phyloP scores from a whole-genome alignment of 2,329 filamentous ascomycete genomes.

The Pseudocercospora macadamiae region DNA sequence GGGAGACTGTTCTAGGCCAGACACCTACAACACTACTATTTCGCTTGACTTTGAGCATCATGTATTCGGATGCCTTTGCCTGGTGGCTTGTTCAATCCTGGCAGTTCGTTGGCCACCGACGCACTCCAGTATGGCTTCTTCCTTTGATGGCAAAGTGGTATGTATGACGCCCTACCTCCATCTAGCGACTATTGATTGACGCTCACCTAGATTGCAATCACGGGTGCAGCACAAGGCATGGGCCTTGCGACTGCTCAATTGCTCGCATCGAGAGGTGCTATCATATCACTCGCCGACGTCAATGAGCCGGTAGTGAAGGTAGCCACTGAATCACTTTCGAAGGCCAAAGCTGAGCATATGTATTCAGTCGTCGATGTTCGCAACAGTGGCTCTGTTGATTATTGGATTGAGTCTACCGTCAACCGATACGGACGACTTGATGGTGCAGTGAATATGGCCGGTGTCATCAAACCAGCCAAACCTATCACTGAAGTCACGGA shows the following conservation, averaged over 20 bases:
- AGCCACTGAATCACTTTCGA: not conserved
- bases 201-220: constrained; percentile 39
- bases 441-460: constrained; percentile 10
- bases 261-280: constrained; percentile 47
- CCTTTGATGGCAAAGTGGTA: constrained; percentile 10
- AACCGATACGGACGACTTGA: not conserved
- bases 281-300: constrained; percentile 47
- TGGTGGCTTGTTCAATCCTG: too few species aligned
- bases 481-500: not conserved
- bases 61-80: too few species aligned
- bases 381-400: not conserved
- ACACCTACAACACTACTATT: too few species aligned
- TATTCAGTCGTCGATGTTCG: not conserved
- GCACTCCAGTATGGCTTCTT: not conserved
- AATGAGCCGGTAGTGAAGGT: constrained; percentile 34
- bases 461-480: not conserved
- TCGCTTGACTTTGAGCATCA: too few species aligned
- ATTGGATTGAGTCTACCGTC: not conserved
- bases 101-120: too few species aligned
- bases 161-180: not conserved
- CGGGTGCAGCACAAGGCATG: constrained; percentile 42
- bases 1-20: too few species aligned
- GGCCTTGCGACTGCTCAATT: constrained; percentile 47
- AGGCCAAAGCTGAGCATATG: not conserved
- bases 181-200: not conserved